Base-by-base conservation (phyloP, 495 filamentous ascomycete genomes). In the Penicillium canariense region DNA sequence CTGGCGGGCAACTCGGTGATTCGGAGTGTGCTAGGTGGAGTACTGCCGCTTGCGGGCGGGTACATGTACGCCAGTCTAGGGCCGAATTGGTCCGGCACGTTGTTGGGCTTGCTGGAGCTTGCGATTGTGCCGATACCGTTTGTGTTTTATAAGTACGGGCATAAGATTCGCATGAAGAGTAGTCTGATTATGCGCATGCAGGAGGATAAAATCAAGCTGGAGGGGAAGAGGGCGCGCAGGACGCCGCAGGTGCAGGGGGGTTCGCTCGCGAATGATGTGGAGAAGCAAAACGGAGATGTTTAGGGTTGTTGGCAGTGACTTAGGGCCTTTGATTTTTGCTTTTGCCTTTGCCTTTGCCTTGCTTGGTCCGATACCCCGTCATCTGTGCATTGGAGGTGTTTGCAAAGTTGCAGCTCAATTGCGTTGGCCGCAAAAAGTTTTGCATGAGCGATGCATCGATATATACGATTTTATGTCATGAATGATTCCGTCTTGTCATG, bases 31-130 rank as follows among this genome's bases (percentile, higher is more conserved):
- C 63, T 90, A 22, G 90, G 90, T 27, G 90, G 83, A 8, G 79
- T 81, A 0, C 71, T 95, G 39, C 90, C 90, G 3, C 70, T 96
- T 1, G 87, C 87, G 12, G 90, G 87, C 0, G 80, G 85, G 0
- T 72, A 76, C 12, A 86, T 96, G 85, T 96, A 92, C 60, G 57
- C 55, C 1, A 67, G 68, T n/a, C 65, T 95, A 17, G 84, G 84
- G 0, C 81, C 90, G 18, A 85, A 87, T 62, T 91, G 89, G 90
- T 85, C 90, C 0, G 88, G 87, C 0, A 92, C 87, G 0, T 62
- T 91, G 12, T 69, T 95, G 38, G 90, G 85, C 0, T 46, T 90
- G 43, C 58, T 92, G 9, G 87, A 92, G 63, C 77, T 85, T 9
- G 65, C 74, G 5, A 74, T 89, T 57, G 83, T 92, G 15, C 90